Conservation (phyloP, 2,329 filamentous ascomycete species). For the Stagonosporopsis vannaccii region DNA sequence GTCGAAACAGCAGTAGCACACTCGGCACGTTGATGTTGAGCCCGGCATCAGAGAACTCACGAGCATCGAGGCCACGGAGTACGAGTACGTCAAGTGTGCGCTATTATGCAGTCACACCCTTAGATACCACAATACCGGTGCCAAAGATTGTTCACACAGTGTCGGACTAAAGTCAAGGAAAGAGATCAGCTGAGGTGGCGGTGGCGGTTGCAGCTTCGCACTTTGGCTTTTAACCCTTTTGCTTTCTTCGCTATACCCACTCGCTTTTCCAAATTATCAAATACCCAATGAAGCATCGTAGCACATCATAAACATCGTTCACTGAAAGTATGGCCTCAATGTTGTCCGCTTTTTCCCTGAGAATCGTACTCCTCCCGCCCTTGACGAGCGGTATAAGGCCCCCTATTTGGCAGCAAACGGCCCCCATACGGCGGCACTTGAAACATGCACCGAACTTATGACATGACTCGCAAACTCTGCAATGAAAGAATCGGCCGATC, state of each 20-base stretch:
- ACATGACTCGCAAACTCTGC: not conserved
- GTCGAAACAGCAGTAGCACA: slow-evolving; percentile 27
- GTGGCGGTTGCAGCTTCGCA: not conserved
- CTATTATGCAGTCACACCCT: slow-evolving; percentile 43
- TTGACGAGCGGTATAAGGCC: slow-evolving; percentile 3
- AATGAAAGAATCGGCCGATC: not conserved
- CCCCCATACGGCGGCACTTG: slow-evolving; percentile 1
- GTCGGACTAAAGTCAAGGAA: slow-evolving; percentile 23
- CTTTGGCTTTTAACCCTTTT: not conserved
- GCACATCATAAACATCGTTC: not conserved
- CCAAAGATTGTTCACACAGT: slow-evolving; percentile 42
- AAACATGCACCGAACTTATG: slow-evolving; percentile 1
- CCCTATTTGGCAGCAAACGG: slow-evolving; percentile 6
- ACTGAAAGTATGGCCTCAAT: not conserved
- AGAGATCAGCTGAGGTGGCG: not conserved
- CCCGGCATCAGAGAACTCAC: slow-evolving; percentile 28
- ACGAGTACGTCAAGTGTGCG: slow-evolving; percentile 38
- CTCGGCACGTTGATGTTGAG: slow-evolving; percentile 34
- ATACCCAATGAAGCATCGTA: not conserved
- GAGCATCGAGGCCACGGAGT: slow-evolving; percentile 32
- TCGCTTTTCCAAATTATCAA: not conserved
- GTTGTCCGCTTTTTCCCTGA: not conserved
- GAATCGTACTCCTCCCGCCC: not conserved
- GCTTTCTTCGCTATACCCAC: slow-evolving; percentile 16
- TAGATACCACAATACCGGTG: slow-evolving; percentile 28